Evolutionary conservation across 1,284 basidiomycete genomes (phyloP).

Genomic region (Ceratobasidium sp.): DNA sequence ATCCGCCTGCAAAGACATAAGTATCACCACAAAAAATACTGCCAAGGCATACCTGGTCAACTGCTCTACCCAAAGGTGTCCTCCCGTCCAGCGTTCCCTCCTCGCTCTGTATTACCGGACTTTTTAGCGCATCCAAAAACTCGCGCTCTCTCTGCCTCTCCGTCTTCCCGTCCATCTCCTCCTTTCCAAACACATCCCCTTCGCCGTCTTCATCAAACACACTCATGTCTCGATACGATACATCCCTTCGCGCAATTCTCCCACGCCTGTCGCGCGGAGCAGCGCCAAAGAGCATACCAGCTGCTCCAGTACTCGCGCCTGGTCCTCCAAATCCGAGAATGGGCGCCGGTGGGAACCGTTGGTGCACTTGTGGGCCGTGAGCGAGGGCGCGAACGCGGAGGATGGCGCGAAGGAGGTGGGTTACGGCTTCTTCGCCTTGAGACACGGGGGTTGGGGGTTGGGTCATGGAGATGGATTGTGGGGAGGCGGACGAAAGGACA

Average conservation of each 20-base stretch:
- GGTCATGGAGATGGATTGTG: slow-evolving; percentile 60
- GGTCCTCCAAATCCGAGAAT: slow-evolving; percentile 51
- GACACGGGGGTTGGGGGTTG: slow-evolving; percentile 52
- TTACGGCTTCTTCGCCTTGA: slow-evolving; percentile 68
- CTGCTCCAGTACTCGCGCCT: slow-evolving; percentile 56
- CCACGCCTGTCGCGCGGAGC: slow-evolving; percentile 76
- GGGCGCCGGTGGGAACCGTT: slow-evolving; percentile 41
- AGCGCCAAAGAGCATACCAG: slow-evolving; percentile 72
- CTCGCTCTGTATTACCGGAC: slow-evolving; percentile 31
- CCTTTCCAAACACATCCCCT: slow-evolving; percentile 38
- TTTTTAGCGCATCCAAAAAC: slow-evolving; percentile 65
- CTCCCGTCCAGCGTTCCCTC: slow-evolving; percentile 9
- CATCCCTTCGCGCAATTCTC: slow-evolving; percentile 61
- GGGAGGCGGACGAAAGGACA: slow-evolving; percentile 69
- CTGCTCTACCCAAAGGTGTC: not conserved
- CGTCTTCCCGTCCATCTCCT: slow-evolving; percentile 32
- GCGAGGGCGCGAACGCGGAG: slow-evolving; percentile 47
- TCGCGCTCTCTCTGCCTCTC: slow-evolving; percentile 61
- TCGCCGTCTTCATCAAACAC: slow-evolving; percentile 32
- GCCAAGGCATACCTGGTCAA: slow-evolving; percentile 15
- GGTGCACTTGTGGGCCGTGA: slow-evolving; percentile 53
- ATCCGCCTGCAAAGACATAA: not conserved
- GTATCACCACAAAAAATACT: not conserved
- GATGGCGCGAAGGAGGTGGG: slow-evolving; percentile 66
- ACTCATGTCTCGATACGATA: slow-evolving; percentile 12